phyloP scores from a whole-genome alignment of 371 early-diverging fungal genomes.

The Actinomucor elegans region DNA sequence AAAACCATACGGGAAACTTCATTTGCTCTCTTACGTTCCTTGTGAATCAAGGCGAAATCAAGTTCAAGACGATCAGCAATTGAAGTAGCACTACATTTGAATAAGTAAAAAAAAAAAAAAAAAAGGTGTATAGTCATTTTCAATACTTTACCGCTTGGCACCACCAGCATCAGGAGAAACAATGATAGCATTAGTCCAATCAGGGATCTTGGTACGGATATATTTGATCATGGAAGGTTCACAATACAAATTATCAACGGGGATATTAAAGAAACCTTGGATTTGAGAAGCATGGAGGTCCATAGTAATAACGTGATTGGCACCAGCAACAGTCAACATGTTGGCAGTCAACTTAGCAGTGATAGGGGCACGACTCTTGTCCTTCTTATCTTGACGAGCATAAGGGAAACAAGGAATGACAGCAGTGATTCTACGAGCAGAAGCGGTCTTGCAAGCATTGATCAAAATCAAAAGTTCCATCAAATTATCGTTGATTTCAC shows the following conservation, averaged over 20 bases:
- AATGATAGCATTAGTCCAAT: conserved; percentile 85
- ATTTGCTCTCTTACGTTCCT: conserved; percentile 94
- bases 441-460: conserved; percentile 95
- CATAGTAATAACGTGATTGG: conserved; percentile 98
- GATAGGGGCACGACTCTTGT: conserved; percentile 91
- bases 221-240: conserved; percentile 93
- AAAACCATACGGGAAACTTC: conserved; percentile 95
- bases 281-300: conserved; percentile 96
- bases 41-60: conserved; percentile 98
- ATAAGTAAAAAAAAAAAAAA: conserved; percentile 1
- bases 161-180: conserved; percentile 98
- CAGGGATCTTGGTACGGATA: conserved; percentile 81
- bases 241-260: conserved; percentile 95
- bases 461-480: conserved; percentile 97
- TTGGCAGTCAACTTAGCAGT: conserved; percentile 94
- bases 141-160: conserved; percentile 90
- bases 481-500: conserved; percentile 91
- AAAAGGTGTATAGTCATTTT: not conserved
- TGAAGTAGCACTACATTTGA: conserved; percentile 90
- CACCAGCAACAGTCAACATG: conserved; percentile 93
- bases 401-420: conserved; percentile 98
- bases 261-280: conserved; percentile 98
- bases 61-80: conserved; percentile 94
- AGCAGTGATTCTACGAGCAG: conserved; percentile 92
- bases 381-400: conserved; percentile 96